Percentiles rank a stretch among this genome's conserved stretches.
Conservation (phyloP, 2,329 filamentous ascomycete genomes). For the Microthyrium microscopicum region DNA sequence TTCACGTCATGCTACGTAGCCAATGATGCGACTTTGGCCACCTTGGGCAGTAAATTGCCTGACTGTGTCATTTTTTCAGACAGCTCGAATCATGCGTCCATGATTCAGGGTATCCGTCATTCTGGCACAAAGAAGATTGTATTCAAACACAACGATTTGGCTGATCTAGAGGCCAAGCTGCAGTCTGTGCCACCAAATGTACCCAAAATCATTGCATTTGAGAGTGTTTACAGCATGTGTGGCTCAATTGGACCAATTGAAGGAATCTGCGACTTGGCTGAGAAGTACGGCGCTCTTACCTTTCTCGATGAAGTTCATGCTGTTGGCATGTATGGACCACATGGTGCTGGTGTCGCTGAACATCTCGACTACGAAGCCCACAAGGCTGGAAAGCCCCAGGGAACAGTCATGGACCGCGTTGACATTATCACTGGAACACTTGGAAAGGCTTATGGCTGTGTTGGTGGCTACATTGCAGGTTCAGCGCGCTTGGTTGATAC, state of each 20-base stretch:
- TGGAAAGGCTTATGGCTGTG: constrained; percentile 94
- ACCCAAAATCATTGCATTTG: constrained; percentile 97
- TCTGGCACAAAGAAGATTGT: constrained; percentile 95
- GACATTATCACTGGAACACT: constrained; percentile 97
- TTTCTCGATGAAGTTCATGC: constrained; percentile 98
- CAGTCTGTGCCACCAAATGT: constrained; percentile 68
- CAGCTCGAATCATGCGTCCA: constrained; percentile 92
- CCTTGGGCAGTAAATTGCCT: constrained; percentile 88
- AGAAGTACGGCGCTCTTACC: constrained; percentile 94
- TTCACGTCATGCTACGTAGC: constrained; percentile 98
- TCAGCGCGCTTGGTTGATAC: constrained; percentile 76
- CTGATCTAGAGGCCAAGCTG: constrained; percentile 80
- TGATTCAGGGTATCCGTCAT: constrained; percentile 98
- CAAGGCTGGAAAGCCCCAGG: constrained; percentile 51
- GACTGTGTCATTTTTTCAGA: constrained; percentile 97
- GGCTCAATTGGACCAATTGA: constrained; percentile 92
- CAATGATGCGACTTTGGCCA: constrained; percentile 92
- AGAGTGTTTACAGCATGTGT: constrained; percentile 99
- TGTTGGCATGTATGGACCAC: constrained; percentile 96
- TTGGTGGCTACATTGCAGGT: constrained; percentile 93
- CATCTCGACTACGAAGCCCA: constrained; percentile 91
- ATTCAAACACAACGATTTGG: constrained; percentile 96
- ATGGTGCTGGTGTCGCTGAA: constrained; percentile 89
- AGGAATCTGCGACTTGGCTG: constrained; percentile 86
- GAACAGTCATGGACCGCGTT: constrained; percentile 85